Evolutionary conservation across 78 protist species (phyloP), one percentile per base, ranked within the genome.

Genomic region (Tieghemostelium lacteum): DNA sequence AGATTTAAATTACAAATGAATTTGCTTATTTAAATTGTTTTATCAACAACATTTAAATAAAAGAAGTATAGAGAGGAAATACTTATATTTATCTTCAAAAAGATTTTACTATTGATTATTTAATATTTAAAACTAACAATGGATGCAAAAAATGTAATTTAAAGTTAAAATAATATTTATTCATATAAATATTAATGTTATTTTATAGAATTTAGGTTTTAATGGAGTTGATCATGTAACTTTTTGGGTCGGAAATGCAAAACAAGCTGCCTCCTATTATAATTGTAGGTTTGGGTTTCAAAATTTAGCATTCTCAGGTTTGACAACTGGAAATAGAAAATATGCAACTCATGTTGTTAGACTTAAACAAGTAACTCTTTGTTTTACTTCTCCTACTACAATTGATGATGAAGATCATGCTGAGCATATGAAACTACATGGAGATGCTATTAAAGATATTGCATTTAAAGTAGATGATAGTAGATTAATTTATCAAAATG

Each of bases 231-330:
- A 96, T 45, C 94, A 92, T 87, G 17, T 87, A 20, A 58, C 67
- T 54, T 77, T 94, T 50, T 94, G 94, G 94, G 95, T 92, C 6
- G 96, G 97, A 45, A 96, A 96, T 78, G 98, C 98, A 24, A 67
- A 73, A 60, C 98, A 96, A 73, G 94, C 98, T 1, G 94, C 97
- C 0, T 55, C 52, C 10, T 96, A 17, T 40, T 96, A 93, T 77
- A 31, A 45, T 73, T 17, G 73, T 2, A 92, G 95, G 72, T 78
- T 94, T 26, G 98, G 98, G 10, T 94, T 96, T 57, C 22, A 61
- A 73, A 77, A 57, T 40, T 1, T 92, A 14, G 96, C 95, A 14
- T 92, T 85, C 91, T 20, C 37, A 5, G 96, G 95, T n/a, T 72
- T 96, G 5, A 96, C 94, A 92, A 93, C 75, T 26, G 96, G 96